A percentile compares a stretch with the other conserved stretches of the same genome.
Evolutionary conservation across 768 basidiomycete species (phyloP).

Genomic region (Rhodotorula babjevae): DNA sequence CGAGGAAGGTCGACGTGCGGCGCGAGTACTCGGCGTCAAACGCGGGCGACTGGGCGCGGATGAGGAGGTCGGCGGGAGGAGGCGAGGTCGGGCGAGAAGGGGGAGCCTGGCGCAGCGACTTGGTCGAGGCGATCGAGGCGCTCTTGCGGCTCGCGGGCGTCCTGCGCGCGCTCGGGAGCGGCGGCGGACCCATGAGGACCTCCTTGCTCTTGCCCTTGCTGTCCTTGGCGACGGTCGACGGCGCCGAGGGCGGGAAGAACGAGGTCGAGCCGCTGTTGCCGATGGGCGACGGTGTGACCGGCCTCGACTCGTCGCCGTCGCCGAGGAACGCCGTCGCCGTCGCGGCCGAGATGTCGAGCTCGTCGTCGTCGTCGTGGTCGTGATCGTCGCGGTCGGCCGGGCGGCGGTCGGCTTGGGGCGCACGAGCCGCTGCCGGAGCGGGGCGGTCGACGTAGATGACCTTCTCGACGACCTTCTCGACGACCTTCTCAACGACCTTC

Average conservation of each 20-base stretch:
- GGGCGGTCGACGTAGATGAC: constrained; percentile 45
- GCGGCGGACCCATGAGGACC: constrained; percentile 29
- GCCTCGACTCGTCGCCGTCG: background rate
- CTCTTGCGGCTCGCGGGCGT: constrained; percentile 22
- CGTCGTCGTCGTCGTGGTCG: constrained; percentile 1
- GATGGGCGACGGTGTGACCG: constrained; percentile 3
- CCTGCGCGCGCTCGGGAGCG: constrained; percentile 10
- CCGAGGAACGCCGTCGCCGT: constrained; percentile 24
- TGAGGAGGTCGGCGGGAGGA: constrained; percentile 84
- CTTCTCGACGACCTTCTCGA: constrained; percentile 46
- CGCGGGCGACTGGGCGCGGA: constrained; percentile 59
- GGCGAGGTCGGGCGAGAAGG: constrained; percentile 73
- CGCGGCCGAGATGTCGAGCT: constrained; percentile 25
- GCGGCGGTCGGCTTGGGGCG: background rate
- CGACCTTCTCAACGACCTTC: constrained; percentile 44
- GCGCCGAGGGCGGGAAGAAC: background rate
- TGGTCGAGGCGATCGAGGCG: constrained; percentile 9
- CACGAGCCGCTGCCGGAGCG: constrained; percentile 28
- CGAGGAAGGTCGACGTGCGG: constrained; percentile 19
- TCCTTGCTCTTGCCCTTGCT: constrained; percentile 10
- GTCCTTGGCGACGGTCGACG: background rate
- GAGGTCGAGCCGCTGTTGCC: constrained; percentile 3
- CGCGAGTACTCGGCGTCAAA: constrained; percentile 38
- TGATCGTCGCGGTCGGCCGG: too few relatives aligned
- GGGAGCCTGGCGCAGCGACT: constrained; percentile 37